phyloP scores from a whole-genome alignment of 2,329 filamentous ascomycete genomes.

The Didymella exigua region DNA sequence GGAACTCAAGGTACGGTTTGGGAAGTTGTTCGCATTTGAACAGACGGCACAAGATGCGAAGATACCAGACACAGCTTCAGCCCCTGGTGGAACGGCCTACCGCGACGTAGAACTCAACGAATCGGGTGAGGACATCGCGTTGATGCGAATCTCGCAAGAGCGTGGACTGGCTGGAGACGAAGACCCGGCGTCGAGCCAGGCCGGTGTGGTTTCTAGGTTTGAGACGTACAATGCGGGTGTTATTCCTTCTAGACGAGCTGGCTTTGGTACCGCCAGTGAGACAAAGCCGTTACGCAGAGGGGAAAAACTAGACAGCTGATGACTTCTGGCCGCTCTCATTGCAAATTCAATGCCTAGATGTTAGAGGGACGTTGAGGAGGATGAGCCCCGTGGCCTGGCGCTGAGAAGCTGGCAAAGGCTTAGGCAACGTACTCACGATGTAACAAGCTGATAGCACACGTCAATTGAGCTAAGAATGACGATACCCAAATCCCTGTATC shows the following conservation, averaged over 20 bases:
- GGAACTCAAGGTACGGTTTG: neutral
- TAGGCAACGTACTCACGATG: neutral
- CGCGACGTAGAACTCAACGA: neutral
- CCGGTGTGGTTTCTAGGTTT: neutral
- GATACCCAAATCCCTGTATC: slow-evolving; percentile 3
- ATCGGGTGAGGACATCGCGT: neutral
- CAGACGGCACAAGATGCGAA: neutral
- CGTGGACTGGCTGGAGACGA: neutral
- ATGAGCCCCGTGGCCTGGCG: no score
- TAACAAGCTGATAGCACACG: neutral
- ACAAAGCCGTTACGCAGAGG: neutral
- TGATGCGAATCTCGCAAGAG: neutral
- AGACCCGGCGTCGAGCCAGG: no score
- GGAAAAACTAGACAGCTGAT: neutral
- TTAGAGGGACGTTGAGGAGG: no score
- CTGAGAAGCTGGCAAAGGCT: neutral
- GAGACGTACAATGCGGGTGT: neutral
- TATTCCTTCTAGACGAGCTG: neutral
- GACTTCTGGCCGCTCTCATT: no score
- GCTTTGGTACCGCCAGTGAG: neutral
- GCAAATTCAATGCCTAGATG: no score
- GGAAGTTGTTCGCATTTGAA: neutral
- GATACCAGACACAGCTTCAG: neutral
- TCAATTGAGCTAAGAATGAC: slow-evolving; percentile 12
- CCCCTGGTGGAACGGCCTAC: neutral